These are phyloP conservation scores for Poterioochromonas sp. DNA, from an alignment of 352 stramenopile species.

Conservation along the genomic window DNA sequence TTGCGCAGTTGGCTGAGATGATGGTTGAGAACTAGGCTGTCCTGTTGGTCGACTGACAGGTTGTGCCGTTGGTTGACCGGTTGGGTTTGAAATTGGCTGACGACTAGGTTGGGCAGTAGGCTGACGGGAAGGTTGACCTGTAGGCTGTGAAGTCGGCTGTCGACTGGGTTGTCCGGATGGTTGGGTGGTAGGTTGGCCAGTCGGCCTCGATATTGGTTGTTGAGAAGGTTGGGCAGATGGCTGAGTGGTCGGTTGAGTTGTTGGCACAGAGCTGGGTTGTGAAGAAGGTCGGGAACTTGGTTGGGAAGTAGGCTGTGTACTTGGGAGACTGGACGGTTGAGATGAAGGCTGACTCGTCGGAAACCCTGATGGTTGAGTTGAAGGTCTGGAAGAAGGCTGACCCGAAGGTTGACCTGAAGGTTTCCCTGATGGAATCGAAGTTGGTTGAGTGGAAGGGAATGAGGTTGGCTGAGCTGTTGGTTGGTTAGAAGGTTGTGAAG, in stretches of 20 bases:
- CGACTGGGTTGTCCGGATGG: background rate
- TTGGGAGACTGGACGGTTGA: background rate
- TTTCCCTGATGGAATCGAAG: background rate
- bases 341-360: background rate
- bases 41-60: background rate
- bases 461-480: no score
- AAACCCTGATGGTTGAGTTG: slow-evolving; percentile 22
- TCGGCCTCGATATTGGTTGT: background rate
- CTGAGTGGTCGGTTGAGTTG: slow-evolving; percentile 13
- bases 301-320: background rate
- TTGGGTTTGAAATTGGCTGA: background rate
- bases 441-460: background rate
- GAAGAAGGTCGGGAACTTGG: background rate
- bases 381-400: background rate
- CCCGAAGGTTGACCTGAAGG: slow-evolving; percentile 8
- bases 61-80: background rate
- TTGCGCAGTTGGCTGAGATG: background rate
- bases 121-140: background rate
- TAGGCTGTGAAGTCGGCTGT: background rate
- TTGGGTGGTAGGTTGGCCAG: background rate
- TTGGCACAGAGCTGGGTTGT: background rate
- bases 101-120: background rate
- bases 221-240: background rate
- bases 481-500: no score
- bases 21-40: background rate